Evolutionary conservation across 2,329 filamentous ascomycete genomes (phyloP), one percentile per base, ranked within the genome.

Genomic region (Colletotrichum sp.): DNA sequence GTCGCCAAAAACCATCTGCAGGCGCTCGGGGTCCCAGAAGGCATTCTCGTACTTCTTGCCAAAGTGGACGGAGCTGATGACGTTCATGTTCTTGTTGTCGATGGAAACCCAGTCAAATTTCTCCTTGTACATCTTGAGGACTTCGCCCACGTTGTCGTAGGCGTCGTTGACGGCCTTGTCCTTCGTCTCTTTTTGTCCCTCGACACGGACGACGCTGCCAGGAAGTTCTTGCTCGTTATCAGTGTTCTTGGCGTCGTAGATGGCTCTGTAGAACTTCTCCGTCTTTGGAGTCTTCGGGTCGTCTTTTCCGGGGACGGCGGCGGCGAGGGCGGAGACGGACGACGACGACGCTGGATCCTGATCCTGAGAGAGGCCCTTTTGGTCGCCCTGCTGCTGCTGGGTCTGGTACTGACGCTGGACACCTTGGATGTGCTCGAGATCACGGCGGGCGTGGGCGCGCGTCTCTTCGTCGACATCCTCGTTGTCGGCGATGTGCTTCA

Each of bases 1-100:
- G 68, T 91, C 90, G 4, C 90, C 90, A 78, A 90, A 92, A 6
- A 91, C 88, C 87, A 91, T 90, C 78, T 90, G 88, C 43, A 84
- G 80, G 63, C 82, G 83, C 75, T 85, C 82, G 3, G 87, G 84
- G 72, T 90, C 87, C 89, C 89, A 91, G 79, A 89, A 90, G 43
- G 90, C 89, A 81, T 91, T 91, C 78, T 89, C 87, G 75, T 89
- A 90, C 9, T 83, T 79, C 73, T 85, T 74, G 6, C 86, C 88
- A 78, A 89, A 91, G 78, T 91, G 89, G 24, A 91, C 87, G n/a
- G 86, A 87, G 79, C 87, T 89, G 75, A 88, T 82, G 39, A 91
- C 85, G n/a, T 86, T 82, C 80, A 85, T 83, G 75, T 88, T 87
- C 65, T 86, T 83, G 82, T 90, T 87, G 81, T 91, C 87, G 71